phyloP scores from a whole-genome alignment of 2,329 filamentous ascomycete species.

The Orbilia javanica region DNA sequence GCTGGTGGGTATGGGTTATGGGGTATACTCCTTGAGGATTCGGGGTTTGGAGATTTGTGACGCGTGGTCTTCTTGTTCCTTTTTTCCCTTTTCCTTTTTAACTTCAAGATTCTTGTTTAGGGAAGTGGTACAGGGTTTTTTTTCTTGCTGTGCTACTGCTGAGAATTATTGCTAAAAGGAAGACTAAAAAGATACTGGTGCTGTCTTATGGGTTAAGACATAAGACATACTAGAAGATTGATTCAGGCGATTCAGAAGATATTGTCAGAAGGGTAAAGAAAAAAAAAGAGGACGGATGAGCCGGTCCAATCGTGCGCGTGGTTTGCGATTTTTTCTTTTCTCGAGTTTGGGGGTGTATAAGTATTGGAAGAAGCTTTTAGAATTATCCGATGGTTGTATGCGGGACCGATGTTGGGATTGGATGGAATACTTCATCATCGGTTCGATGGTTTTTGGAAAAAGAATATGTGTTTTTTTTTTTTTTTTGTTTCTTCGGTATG shows the following conservation, averaged over 20 bases:
- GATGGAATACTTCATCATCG: conserved; percentile 31
- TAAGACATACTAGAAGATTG: too few species aligned
- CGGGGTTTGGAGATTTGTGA: not conserved
- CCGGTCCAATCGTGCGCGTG: too few species aligned
- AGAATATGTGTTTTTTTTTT: not conserved
- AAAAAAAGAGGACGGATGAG: too few species aligned
- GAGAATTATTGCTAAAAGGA: too few species aligned
- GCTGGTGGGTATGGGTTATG: too few species aligned
- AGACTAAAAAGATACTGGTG: too few species aligned
- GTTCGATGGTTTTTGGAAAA: not conserved
- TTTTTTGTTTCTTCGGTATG: conserved; percentile 1
- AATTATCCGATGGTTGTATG: conserved; percentile 37
- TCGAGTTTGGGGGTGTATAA: not conserved
- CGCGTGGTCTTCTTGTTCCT: not conserved
- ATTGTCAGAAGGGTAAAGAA: too few species aligned
- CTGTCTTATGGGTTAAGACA: too few species aligned
- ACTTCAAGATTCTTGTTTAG: not conserved
- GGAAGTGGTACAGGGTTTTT: conserved; percentile 15
- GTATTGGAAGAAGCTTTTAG: too few species aligned
- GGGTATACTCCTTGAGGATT: not conserved
- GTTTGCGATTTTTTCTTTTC: conserved; percentile 6
- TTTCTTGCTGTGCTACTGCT: too few species aligned
- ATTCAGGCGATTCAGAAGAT: too few species aligned
- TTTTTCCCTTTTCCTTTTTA: not conserved
- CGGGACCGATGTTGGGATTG: too few species aligned